Base-by-base conservation (phyloP, 1,284 basidiomycete species). In the Paramarasmius palmivorus region DNA sequence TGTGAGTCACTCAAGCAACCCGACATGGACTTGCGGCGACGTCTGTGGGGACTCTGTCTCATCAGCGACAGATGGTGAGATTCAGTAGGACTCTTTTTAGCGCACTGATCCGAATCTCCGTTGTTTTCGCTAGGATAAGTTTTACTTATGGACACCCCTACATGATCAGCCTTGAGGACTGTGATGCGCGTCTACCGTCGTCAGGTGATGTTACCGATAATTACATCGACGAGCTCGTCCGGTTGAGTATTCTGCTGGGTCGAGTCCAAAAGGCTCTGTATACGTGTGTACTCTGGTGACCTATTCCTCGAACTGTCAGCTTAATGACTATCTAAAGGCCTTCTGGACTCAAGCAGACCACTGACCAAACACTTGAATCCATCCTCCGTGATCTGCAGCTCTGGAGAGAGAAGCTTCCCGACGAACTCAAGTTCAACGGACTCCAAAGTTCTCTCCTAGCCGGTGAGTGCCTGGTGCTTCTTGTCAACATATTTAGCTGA, bases 91-190 rank as follows among this genome's bases (percentile, higher is more conserved):
- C 32, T 51, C 48, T 20, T 32, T 41, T 50, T 51, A 35, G 44
- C 34, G 22, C n/a, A 41, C 49, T 34, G 52, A 47, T 44, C 50
- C 61, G 53, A 41, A 60, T 39, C 52, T 55, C 57, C 46, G 53
- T 25, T 54, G 19, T 49, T 49, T 39, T 41, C 46, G 57, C 22
- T 64, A 91, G 88, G 88, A 79, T 83, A 53, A 88, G 87, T 66
- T 71, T 88, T 39, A 84, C 88, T 35, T 93, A 90, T 64, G 92
- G 92, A 1, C 90, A 92, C 62, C 92, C 95, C 2, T 88, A 87
- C 68, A 90, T 95, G 85, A 94, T 97, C 60, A 92, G 96, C 68
- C 83, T 97, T 2, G 84, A 89, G 59, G 95, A 97, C 69, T 98
- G 95, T 69, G 95, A 98, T 68, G 90, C 91, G 12, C 85, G 93